A percentile compares a stretch with the other conserved stretches of the same genome.
phyloP scores from a whole-genome alignment of 2,329 filamentous ascomycete genomes.

The Colletotrichum simmondsii region DNA sequence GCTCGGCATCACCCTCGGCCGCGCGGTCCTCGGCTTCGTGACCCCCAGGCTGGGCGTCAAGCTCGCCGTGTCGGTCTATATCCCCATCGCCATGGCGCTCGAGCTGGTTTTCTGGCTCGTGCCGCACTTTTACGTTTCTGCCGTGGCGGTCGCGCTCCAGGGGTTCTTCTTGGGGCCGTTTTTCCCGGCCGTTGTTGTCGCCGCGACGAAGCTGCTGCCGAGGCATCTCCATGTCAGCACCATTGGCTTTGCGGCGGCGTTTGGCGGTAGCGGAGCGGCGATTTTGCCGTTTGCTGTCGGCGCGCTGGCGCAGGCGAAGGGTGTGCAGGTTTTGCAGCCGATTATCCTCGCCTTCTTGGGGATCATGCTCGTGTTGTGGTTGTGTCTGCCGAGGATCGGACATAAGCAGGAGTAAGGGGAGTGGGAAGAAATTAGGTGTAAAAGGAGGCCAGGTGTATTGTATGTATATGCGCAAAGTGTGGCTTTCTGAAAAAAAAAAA shows the following conservation, averaged over 20 bases:
- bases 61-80: conserved; percentile 70
- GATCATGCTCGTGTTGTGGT: conserved; percentile 57
- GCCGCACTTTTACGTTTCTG: conserved; percentile 79
- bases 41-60: conserved; percentile 80
- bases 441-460: neutral
- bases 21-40: conserved; percentile 78
- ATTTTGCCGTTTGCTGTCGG: conserved; percentile 75
- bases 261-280: conserved; percentile 79
- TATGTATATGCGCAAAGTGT: neutral
- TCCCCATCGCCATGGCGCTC: conserved; percentile 70
- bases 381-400: conserved; percentile 53
- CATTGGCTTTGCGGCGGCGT: conserved; percentile 81
- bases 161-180: conserved; percentile 85
- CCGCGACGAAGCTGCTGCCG: conserved; percentile 76
- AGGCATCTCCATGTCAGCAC: conserved; percentile 79
- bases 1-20: conserved; percentile 80
- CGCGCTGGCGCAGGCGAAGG: conserved; percentile 68
- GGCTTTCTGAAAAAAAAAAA: neutral
- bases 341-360: conserved; percentile 63
- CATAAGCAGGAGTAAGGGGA: conserved; percentile 48
- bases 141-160: conserved; percentile 75
- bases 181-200: conserved; percentile 79
- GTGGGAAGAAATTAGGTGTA: conserved; percentile 34
- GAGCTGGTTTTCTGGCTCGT: conserved; percentile 86
- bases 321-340: conserved; percentile 67